Percentiles rank a stretch among this genome's conserved stretches.
phyloP scores from a whole-genome alignment of 139 green algal genomes.

The Zygnema circumcarinatum region DNA sequence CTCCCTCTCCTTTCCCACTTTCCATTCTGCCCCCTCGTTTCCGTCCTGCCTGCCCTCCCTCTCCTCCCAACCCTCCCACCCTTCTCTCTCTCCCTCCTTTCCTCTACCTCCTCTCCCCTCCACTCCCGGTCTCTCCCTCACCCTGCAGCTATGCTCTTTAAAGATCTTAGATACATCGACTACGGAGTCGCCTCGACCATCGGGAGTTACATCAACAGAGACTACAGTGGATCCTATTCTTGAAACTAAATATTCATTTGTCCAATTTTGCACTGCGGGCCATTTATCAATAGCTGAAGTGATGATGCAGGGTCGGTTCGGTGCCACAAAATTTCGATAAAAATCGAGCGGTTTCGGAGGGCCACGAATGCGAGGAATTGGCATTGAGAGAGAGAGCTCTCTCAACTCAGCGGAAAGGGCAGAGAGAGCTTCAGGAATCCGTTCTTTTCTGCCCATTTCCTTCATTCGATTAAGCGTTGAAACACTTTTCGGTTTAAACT shows the following conservation, averaged over 20 bases:
- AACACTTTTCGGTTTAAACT: neutral
- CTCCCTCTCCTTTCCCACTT: neutral
- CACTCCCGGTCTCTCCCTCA: neutral
- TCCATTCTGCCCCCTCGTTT: neutral
- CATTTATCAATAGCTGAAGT: conserved; percentile 41
- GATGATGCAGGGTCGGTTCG: conserved; percentile 49
- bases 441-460: neutral
- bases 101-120: neutral
- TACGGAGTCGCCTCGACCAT: conserved; percentile 35
- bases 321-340: conserved; percentile 45
- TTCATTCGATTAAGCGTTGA: too few relatives aligned
- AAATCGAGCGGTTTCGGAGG: conserved; percentile 30
- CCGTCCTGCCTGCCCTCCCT: too few relatives aligned
- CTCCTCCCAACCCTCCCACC: too few relatives aligned
- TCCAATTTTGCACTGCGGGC: conserved; percentile 28
- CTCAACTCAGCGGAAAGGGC: conserved; percentile 1
- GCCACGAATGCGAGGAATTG: neutral
- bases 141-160: neutral
- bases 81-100: neutral
- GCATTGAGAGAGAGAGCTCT: conserved; percentile 7
- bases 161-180: neutral
- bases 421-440: conserved; percentile 11
- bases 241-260: conserved; percentile 30
- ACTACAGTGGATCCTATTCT: conserved; percentile 18
- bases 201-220: conserved; percentile 38